A percentile compares a stretch with the other conserved stretches of the same genome.
phyloP scores from a whole-genome alignment of 495 filamentous ascomycete species.

The Amphirosellinia nigrospora region DNA sequence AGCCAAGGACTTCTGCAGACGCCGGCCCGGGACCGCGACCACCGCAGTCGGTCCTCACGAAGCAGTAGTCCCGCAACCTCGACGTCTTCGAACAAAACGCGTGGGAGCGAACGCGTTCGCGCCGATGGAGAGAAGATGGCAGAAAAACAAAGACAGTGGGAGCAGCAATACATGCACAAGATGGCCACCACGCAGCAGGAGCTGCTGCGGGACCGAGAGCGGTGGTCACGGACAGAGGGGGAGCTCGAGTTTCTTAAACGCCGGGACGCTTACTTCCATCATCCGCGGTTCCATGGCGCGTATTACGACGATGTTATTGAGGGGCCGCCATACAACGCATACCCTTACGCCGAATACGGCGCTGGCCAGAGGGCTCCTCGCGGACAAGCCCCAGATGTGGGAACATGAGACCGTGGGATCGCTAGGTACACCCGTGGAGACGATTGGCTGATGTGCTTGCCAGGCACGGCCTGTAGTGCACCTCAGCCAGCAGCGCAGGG shows the following conservation, averaged over 20 bases:
- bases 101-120: not conserved
- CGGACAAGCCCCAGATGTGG: not conserved
- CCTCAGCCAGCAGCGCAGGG: not conserved
- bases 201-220: slow-evolving; percentile 7
- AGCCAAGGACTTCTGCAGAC: slow-evolving; percentile 31
- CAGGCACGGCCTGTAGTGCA: not conserved
- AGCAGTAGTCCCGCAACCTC: slow-evolving; percentile 21
- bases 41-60: slow-evolving; percentile 15
- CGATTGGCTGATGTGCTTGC: not conserved
- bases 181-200: slow-evolving; percentile 11
- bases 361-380: slow-evolving; percentile 4
- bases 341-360: slow-evolving; percentile 11
- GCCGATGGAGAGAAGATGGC: not conserved
- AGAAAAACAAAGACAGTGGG: slow-evolving; percentile 2
- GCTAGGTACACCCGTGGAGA: not conserved
- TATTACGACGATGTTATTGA: slow-evolving; percentile 15
- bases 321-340: not conserved
- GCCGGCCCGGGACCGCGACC: slow-evolving; percentile 7
- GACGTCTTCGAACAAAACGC: not conserved
- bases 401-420: slow-evolving; percentile 6
- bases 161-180: slow-evolving; percentile 4
- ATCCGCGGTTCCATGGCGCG: not conserved
- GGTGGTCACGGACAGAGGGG: not conserved
- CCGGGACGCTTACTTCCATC: not conserved
- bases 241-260: slow-evolving; percentile 14